Conservation (phyloP, 371 early-diverging fungal genomes). For the Rhizomucor miehei region DNA sequence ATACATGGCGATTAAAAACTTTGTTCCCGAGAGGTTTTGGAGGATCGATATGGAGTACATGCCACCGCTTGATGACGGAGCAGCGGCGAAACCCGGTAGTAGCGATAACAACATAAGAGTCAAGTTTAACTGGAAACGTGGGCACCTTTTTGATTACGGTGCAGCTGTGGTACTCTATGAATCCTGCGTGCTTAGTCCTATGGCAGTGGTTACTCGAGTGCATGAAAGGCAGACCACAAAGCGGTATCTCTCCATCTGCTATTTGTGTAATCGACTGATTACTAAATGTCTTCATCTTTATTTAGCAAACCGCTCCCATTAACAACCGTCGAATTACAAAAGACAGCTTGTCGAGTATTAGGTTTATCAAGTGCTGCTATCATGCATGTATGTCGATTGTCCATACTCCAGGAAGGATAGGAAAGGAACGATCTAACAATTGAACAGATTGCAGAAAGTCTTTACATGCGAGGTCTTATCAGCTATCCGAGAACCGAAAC, state of each 20-base stretch:
- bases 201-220: slow-evolving; percentile 64
- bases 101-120: slow-evolving; percentile 37
- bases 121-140: slow-evolving; percentile 76
- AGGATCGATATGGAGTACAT: slow-evolving; percentile 70
- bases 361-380: slow-evolving; percentile 77
- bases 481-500: slow-evolving; percentile 99
- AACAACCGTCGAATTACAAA: slow-evolving; percentile 96
- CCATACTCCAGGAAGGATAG: too few species aligned
- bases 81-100: background rate
- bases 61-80: slow-evolving; percentile 11
- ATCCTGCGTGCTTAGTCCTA: slow-evolving; percentile 55
- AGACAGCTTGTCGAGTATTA: slow-evolving; percentile 71
- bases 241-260: slow-evolving; percentile 66
- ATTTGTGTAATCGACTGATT: too few species aligned
- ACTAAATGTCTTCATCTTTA: background rate
- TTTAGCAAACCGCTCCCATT: slow-evolving; percentile 86
- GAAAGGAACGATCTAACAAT: background rate
- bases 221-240: slow-evolving; percentile 67
- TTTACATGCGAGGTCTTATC: slow-evolving; percentile 72
- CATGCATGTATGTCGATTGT: slow-evolving; percentile 82
- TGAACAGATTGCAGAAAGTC: slow-evolving; percentile 1
- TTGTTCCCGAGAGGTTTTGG: slow-evolving; percentile 94
- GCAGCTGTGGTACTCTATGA: slow-evolving; percentile 73
- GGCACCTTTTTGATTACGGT: slow-evolving; percentile 75
- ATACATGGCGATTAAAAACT: slow-evolving; percentile 72